Conservation (phyloP, 192 early-diverging fungal species). For the Backusella macrospora region DNA sequence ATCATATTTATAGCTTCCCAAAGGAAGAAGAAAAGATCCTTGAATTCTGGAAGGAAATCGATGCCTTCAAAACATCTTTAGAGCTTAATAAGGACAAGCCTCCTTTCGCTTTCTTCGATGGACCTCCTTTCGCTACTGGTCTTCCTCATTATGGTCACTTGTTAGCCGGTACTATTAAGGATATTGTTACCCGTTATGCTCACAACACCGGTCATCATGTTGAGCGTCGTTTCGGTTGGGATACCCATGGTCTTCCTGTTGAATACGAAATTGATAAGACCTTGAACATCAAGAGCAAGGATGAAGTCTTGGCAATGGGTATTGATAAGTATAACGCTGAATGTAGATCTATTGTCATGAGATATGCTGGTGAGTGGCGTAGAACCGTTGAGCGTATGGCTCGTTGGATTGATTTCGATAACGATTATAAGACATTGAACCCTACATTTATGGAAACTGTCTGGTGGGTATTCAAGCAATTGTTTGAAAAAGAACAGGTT, state of each 20-base stretch:
- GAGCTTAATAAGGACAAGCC: conserved; percentile 88
- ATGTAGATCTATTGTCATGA: conserved; percentile 97
- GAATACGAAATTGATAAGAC: conserved; percentile 98
- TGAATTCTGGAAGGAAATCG: conserved; percentile 95
- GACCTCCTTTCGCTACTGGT: conserved; percentile 98
- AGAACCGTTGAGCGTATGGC: conserved; percentile 92
- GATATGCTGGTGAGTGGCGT: conserved; percentile 91
- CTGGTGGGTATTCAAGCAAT: conserved; percentile 99
- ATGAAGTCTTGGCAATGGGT: conserved; percentile 90
- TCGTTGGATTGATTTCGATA: conserved; percentile 99
- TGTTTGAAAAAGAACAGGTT: conserved; percentile 93
- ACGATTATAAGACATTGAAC: conserved; percentile 99
- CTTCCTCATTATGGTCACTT: conserved; percentile 98
- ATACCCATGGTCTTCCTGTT: conserved; percentile 85
- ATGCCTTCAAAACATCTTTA: conserved; percentile 91
- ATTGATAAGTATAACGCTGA: conserved; percentile 97
- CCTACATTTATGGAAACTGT: conserved; percentile 97
- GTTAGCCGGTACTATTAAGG: conserved; percentile 99
- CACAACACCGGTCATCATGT: conserved; percentile 95
- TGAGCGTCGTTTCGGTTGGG: conserved; percentile 98
- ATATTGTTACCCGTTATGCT: conserved; percentile 97
- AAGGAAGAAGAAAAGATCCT: conserved; percentile 94
- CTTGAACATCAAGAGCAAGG: conserved; percentile 82
- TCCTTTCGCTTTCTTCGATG: conserved; percentile 95
- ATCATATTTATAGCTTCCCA: conserved; percentile 76